These are phyloP conservation scores for Paraphaeosphaeria sporulosa DNA, from an alignment of 2,329 filamentous ascomycete genomes.

Conservation along the genomic window DNA sequence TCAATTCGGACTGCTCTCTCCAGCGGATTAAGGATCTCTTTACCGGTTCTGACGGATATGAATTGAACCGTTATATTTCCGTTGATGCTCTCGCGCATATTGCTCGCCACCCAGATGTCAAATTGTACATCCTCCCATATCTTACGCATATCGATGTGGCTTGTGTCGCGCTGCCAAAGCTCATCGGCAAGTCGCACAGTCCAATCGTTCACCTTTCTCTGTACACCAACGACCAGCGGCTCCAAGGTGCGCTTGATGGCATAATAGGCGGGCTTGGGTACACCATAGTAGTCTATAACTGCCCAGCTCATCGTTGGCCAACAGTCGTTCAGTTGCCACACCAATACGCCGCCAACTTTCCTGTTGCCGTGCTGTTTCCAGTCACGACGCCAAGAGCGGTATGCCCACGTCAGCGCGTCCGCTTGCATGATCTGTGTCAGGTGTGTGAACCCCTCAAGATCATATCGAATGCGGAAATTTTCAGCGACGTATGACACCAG, in stretches of 20 bases:
- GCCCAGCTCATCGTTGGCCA: conserved; percentile 37
- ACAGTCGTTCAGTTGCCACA: conserved; percentile 40
- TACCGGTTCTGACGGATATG: conserved; percentile 24
- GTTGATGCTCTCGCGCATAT: conserved; percentile 11
- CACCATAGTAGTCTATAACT: conserved; percentile 30
- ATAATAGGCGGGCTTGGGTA: conserved; percentile 33
- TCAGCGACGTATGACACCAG: conserved; percentile 31
- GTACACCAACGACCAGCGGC: conserved; percentile 26
- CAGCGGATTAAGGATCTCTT: conserved; percentile 14
- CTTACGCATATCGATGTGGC: conserved; percentile 33
- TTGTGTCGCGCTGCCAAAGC: conserved; percentile 39
- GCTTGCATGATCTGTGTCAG: conserved; percentile 36
- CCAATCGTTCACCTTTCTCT: conserved; percentile 26
- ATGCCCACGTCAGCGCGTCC: conserved; percentile 32
- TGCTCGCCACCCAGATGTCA: conserved; percentile 30
- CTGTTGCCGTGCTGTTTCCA: conserved; percentile 25
- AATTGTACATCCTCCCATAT: conserved; percentile 29
- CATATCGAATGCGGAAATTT: conserved; percentile 30
- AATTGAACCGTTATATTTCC: conserved; percentile 21
- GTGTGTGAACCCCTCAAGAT: conserved; percentile 26
- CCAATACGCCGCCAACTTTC: conserved; percentile 31
- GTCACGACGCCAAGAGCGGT: conserved; percentile 30
- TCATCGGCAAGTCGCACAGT: conserved; percentile 34
- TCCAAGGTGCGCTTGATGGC: conserved; percentile 29
- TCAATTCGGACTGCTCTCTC: conserved; percentile 17